Evolutionary conservation across 768 basidiomycete species (phyloP).

Genomic region (Phanerodontia chrysosporium): DNA sequence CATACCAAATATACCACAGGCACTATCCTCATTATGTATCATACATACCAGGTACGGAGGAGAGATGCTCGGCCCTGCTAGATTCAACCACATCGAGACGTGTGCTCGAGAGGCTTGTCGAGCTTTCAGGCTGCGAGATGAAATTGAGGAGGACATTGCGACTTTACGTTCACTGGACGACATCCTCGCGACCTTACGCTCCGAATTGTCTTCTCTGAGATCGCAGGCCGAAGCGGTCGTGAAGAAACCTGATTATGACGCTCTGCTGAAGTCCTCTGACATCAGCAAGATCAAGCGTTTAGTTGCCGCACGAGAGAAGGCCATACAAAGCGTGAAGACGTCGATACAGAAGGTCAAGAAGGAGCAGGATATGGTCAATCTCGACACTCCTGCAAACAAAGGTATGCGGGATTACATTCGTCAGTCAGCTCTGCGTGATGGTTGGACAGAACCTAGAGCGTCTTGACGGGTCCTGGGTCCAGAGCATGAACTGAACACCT

Average conservation of each 20-base stretch:
- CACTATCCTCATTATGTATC: not conserved
- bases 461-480: too few species aligned
- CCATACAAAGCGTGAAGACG: slow-evolving; percentile 57
- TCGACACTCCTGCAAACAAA: not conserved
- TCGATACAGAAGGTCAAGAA: slow-evolving; percentile 42
- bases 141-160: slow-evolving; percentile 56
- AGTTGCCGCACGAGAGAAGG: slow-evolving; percentile 63
- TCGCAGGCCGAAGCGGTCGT: slow-evolving; percentile 6
- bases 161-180: slow-evolving; percentile 60
- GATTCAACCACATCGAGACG: slow-evolving; percentile 75
- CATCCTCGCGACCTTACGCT: slow-evolving; percentile 52
- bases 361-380: not conserved
- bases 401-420: too few species aligned
- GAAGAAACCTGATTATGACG: slow-evolving; percentile 40
- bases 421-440: too few species aligned
- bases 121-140: slow-evolving; percentile 61
- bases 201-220: slow-evolving; percentile 33
- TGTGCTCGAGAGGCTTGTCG: slow-evolving; percentile 74
- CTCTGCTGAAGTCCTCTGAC: slow-evolving; percentile 40
- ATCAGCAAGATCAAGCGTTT: slow-evolving; percentile 62
- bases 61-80: slow-evolving; percentile 66
- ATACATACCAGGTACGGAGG: slow-evolving; percentile 84
- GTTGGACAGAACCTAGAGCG: too few species aligned
- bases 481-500: too few species aligned
- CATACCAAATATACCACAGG: not conserved